Base-by-base conservation (phyloP, 1,284 basidiomycete species). In the Pseudozyma sp. region DNA sequence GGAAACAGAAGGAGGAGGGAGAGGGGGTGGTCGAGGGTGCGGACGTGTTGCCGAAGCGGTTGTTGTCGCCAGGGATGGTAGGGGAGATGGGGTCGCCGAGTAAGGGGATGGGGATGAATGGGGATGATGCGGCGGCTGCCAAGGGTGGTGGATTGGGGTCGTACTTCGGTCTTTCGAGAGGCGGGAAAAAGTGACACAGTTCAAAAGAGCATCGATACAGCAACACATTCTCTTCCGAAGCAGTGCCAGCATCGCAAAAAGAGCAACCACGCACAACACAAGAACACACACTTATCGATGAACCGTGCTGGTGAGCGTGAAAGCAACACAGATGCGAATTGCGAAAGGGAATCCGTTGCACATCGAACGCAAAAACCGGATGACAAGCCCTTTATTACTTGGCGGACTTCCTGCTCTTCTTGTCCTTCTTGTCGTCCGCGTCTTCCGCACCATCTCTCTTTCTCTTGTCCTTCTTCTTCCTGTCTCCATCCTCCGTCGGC, bases 401-500 rank as follows among this genome's bases (percentile, higher is more conserved):
- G 44, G 51, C 53, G 65, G 67, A 69, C 52, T 71, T 68, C 40
- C 56, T 42, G 51, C 49, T 61, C 19, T 66, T 46, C 35, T 48
- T 40, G 11, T 47, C 39, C 14, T 16, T 14, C 17, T 46, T 13
- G 35, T 39, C 39, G 29, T 53, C 11, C 45, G 46, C 17, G 17
- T 62, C 37, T 30, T 50, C 47, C 2, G 1, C 46, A 0, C 29
- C 57, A 6, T 49, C 40, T 8, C 39, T 29, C 11, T 61, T 53
- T 3, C 46, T 33, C 48, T 68, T 54, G n/a, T 54, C 50, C 54
- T 71, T 65, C 35, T 56, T 70, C 43, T 53, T 40, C 34, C 40
- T 52, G 63, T 31, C 53, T 3, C 13, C 44, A 7, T 29, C 53
- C 44, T 81, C 82, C 7, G 59, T 64, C 2, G 81, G 81, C 7